These are phyloP conservation scores for Cajanus cajan DNA, from an alignment of 306 rosid genomes.

Conservation along the genomic window DNA sequence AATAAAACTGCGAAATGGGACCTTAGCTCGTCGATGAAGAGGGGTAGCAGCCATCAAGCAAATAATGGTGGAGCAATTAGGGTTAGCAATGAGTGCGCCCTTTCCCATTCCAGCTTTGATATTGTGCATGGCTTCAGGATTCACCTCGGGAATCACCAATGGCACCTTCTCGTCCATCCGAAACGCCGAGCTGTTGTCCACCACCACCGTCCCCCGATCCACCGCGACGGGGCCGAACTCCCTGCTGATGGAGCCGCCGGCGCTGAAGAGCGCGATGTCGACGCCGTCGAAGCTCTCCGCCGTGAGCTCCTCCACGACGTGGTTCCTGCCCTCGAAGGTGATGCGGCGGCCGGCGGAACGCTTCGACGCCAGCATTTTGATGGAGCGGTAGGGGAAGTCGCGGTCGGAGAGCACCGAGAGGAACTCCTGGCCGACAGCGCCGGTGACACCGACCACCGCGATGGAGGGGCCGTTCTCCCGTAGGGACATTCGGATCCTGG, in stretches of 20 bases:
- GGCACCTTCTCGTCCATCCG: conserved; percentile 85
- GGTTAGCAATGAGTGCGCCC: conserved; percentile 90
- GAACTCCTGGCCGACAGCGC: conserved; percentile 97
- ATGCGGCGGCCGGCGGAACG: conserved; percentile 78
- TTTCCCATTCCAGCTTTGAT: conserved; percentile 73
- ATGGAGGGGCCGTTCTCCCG: conserved; percentile 71
- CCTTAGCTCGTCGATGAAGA: conserved; percentile 90
- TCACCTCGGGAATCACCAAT: conserved; percentile 92
- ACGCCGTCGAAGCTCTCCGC: conserved; percentile 80
- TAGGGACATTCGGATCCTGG: conserved; percentile 66
- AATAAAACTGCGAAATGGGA: background rate
- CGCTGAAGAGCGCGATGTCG: conserved; percentile 92
- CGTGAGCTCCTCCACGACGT: conserved; percentile 80
- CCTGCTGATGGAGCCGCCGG: conserved; percentile 91
- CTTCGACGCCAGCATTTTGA: conserved; percentile 95
- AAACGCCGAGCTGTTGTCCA: conserved; percentile 94
- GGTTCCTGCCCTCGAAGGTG: conserved; percentile 53
- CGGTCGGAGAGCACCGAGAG: conserved; percentile 95
- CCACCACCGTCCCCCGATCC: conserved; percentile 73
- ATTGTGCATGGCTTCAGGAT: conserved; percentile 81
- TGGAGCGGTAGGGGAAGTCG: conserved; percentile 87
- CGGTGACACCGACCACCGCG: conserved; percentile 94
- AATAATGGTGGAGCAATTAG: conserved; percentile 96
- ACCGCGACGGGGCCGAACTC: conserved; percentile 87
- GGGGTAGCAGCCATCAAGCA: conserved; percentile 98